Evolutionary conservation across 2,329 filamentous ascomycete genomes (phyloP).

Genomic region (Phaeosphaeriaceae sp.): DNA sequence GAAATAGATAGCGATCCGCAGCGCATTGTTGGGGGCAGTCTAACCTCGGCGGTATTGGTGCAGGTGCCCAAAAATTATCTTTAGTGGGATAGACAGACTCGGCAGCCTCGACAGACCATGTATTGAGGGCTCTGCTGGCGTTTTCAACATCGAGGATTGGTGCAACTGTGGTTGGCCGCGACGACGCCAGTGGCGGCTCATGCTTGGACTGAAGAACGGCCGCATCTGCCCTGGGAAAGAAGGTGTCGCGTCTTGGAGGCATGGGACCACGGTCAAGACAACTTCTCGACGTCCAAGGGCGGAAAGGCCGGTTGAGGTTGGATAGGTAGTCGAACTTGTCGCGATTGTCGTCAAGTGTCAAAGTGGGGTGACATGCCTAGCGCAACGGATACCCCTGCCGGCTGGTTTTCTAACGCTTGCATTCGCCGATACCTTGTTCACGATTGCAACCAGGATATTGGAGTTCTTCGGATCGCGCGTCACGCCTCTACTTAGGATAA

Average conservation of each 20-base stretch:
- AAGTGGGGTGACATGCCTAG: no score
- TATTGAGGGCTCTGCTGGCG: slow-evolving; percentile 21
- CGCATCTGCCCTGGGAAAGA: slow-evolving; percentile 38
- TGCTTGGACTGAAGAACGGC: slow-evolving; percentile 28
- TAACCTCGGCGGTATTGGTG: slow-evolving; percentile 23
- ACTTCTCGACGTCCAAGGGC: no score
- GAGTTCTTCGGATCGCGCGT: no score
- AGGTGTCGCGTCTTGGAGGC: slow-evolving; percentile 20
- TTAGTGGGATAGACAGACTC: slow-evolving; percentile 23
- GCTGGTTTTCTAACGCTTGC: no score
- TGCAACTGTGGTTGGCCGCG: slow-evolving; percentile 26
- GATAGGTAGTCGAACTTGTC: no score
- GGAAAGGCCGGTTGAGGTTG: no score
- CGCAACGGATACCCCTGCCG: no score
- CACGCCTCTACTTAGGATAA: no score
- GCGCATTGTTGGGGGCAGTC: slow-evolving; percentile 10
- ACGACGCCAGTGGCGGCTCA: slow-evolving; percentile 17
- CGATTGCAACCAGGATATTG: no score
- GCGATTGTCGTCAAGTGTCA: background rate
- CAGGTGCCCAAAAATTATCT: slow-evolving; percentile 21
- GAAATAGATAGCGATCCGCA: slow-evolving; percentile 44
- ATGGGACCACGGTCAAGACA: slow-evolving; percentile 6
- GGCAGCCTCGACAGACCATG: slow-evolving; percentile 21
- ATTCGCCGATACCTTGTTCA: no score
- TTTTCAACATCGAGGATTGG: slow-evolving; percentile 33